Percentiles rank a stretch among this genome's conserved stretches.
These are phyloP conservation scores for Colletotrichum siamense DNA, from an alignment of 2,329 filamentous ascomycete species.

Conservation along the genomic window DNA sequence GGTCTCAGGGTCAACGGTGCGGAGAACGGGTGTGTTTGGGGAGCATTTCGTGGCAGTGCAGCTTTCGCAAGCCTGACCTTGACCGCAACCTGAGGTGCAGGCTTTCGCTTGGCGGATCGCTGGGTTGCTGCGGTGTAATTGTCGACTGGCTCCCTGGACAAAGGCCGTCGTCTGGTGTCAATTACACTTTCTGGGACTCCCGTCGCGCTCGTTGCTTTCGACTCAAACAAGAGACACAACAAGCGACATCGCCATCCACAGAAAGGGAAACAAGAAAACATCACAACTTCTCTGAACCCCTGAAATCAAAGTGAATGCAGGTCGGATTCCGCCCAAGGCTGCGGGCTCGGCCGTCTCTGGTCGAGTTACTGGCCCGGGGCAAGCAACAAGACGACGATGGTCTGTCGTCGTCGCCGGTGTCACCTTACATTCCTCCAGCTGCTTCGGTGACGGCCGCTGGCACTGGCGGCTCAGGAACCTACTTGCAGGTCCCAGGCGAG, in stretches of 20 bases:
- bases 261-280: not conserved
- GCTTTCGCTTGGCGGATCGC: not conserved
- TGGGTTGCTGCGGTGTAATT: not conserved
- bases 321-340: conserved; percentile 55
- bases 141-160: not conserved
- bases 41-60: conserved; percentile 9
- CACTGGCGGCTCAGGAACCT: conserved; percentile 13
- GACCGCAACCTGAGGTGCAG: not conserved
- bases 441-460: conserved; percentile 18
- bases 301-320: conserved; percentile 46
- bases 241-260: not conserved
- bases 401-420: conserved; percentile 15
- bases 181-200: not conserved
- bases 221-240: not conserved
- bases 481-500: conserved; percentile 28
- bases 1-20: conserved; percentile 17
- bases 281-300: not conserved
- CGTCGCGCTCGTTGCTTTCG: not conserved
- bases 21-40: conserved; percentile 1
- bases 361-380: conserved; percentile 53
- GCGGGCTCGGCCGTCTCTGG: conserved; percentile 57
- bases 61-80: not conserved
- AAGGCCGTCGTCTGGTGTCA: not conserved
- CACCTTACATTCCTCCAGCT: conserved; percentile 16
- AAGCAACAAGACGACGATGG: conserved; percentile 26